Conservation (phyloP, 202 grass and related monocot genomes). For the Digitaria exilis region DNA sequence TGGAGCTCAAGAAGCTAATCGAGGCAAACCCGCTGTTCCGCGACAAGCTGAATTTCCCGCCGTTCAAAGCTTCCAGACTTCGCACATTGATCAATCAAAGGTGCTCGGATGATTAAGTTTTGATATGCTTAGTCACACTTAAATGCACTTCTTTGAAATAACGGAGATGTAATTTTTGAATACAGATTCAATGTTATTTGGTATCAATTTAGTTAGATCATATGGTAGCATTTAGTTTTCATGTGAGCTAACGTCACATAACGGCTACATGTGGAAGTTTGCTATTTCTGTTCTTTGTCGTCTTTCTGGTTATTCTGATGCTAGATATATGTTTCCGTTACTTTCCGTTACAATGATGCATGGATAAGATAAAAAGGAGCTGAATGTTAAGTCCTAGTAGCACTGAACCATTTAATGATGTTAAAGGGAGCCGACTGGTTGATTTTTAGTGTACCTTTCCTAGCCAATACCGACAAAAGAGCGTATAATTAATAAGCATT, state of each 20-base stretch:
- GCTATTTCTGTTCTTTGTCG: constrained; percentile 26
- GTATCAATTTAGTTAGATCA: constrained; percentile 15
- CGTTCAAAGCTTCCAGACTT: constrained; percentile 92
- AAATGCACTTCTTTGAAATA: neutral
- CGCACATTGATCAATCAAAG: constrained; percentile 99
- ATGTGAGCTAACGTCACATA: constrained; percentile 15
- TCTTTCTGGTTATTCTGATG: constrained; percentile 10
- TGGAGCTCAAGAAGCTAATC: constrained; percentile 98
- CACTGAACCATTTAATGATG: constrained; percentile 1
- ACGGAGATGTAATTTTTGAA: neutral
- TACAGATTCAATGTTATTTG: neutral
- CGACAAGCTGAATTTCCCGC: constrained; percentile 96
- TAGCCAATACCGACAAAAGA: constrained; percentile 13
- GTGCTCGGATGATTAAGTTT: constrained; percentile 42
- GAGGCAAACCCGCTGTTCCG: constrained; percentile 95
- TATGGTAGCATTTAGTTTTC: constrained; percentile 16
- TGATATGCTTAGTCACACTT: constrained; percentile 13
- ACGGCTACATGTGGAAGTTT: constrained; percentile 23
- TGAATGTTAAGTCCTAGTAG: constrained; percentile 8
- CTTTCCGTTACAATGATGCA: neutral
- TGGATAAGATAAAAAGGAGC: neutral
- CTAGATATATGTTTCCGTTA: neutral
- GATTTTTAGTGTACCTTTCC: neutral
- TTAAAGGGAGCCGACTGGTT: neutral
- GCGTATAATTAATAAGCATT: neutral